Percentiles rank a stretch among this genome's conserved stretches.
These are phyloP conservation scores for Halophytophthora batemanensis DNA, from an alignment of 352 stramenopile species.

Conservation along the genomic window DNA sequence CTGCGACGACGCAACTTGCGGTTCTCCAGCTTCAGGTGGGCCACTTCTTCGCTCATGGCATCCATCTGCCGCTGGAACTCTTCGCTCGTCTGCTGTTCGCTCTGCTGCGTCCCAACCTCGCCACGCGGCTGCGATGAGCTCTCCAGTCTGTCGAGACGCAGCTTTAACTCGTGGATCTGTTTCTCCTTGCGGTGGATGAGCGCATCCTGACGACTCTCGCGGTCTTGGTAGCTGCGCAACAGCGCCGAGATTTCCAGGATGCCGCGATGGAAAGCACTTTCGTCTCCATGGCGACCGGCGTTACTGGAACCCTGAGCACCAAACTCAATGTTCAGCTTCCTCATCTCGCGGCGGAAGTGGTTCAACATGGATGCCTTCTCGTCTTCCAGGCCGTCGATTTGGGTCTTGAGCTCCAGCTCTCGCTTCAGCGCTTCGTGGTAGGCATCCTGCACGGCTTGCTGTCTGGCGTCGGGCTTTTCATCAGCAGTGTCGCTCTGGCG, in stretches of 20 bases:
- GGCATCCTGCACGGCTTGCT: constrained; percentile 26
- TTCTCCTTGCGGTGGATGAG: constrained; percentile 44
- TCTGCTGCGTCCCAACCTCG: constrained; percentile 9
- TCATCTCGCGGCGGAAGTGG: constrained; percentile 42
- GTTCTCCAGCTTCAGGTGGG: constrained; percentile 56
- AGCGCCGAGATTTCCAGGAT: constrained; percentile 34
- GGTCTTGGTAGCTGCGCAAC: constrained; percentile 41
- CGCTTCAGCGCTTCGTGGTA: constrained; percentile 28
- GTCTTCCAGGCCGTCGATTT: constrained; percentile 36
- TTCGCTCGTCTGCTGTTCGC: constrained; percentile 6
- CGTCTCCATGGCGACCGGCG: constrained; percentile 10
- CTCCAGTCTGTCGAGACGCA: constrained; percentile 24
- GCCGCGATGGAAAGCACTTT: constrained; percentile 22
- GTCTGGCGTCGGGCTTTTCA: constrained; percentile 9
- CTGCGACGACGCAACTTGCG: constrained; percentile 28
- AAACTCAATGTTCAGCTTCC: constrained; percentile 35
- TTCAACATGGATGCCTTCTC: constrained; percentile 31
- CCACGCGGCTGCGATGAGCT: constrained; percentile 11
- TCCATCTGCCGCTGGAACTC: constrained; percentile 30
- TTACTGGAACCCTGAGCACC: constrained; percentile 7
- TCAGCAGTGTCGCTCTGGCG: constrained; percentile 13
- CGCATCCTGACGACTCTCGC: constrained; percentile 38
- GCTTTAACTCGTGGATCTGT: constrained; percentile 38
- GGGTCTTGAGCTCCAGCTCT: constrained; percentile 28
- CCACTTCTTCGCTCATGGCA: constrained; percentile 34